Conservation (phyloP, 257 asterid genomes). For the Solanum pennellii region DNA sequence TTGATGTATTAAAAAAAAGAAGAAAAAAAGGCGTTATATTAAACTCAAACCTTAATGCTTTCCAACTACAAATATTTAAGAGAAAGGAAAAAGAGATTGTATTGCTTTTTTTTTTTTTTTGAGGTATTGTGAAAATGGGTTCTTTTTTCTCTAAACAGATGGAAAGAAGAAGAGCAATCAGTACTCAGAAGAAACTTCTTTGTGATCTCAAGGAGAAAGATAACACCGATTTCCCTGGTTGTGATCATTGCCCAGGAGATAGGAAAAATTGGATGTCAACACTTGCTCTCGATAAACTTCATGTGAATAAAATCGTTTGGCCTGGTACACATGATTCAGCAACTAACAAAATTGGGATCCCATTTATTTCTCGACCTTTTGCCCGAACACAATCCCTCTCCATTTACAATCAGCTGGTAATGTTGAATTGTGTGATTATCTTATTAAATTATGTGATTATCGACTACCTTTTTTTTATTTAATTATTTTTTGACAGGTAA, state of each 20-base stretch:
- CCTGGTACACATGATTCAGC: constrained; percentile 97
- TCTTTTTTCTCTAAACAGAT: constrained; percentile 45
- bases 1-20: background rate
- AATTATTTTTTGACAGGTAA: background rate
- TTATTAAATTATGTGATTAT: background rate
- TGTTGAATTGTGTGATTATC: background rate
- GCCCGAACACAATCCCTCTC: constrained; percentile 76
- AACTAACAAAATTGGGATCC: constrained; percentile 72
- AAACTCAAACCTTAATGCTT: background rate
- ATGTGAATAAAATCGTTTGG: constrained; percentile 69
- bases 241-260: constrained; percentile 47
- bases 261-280: constrained; percentile 70
- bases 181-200: constrained; percentile 43
- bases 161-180: constrained; percentile 42
- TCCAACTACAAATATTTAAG: background rate
- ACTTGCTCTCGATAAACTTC: constrained; percentile 36
- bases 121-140: constrained; percentile 38
- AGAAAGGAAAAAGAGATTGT: background rate
- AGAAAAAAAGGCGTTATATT: background rate
- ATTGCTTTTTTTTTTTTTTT: background rate
- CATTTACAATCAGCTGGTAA: constrained; percentile 51
- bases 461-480: background rate
- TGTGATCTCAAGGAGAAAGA: constrained; percentile 23
- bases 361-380: constrained; percentile 54
- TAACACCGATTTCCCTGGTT: constrained; percentile 52